A percentile compares a stretch with the other conserved stretches of the same genome.
phyloP scores from a whole-genome alignment of 768 basidiomycete genomes.

The Infundibulicybe gibba region DNA sequence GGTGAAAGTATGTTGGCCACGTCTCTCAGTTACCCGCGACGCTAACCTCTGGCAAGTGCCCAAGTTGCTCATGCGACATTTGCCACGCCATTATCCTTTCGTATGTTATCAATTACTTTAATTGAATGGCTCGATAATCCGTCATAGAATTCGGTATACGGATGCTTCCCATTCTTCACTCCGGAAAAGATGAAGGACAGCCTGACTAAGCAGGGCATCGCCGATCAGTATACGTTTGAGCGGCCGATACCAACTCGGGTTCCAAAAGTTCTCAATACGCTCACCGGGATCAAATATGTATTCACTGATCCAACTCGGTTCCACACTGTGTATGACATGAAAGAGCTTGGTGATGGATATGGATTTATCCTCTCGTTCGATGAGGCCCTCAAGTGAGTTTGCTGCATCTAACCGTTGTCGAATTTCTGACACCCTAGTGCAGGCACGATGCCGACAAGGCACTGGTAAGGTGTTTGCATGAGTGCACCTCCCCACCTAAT shows the following conservation, averaged over 20 bases:
- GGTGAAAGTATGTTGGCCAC: constrained; percentile 25
- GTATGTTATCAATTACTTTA: constrained; percentile 10
- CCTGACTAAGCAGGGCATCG: constrained; percentile 33
- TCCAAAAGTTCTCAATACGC: constrained; percentile 23
- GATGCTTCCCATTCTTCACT: constrained; percentile 65
- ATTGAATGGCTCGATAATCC: constrained; percentile 12
- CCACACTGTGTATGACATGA: constrained; percentile 25
- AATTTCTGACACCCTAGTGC: background rate
- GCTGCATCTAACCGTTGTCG: background rate
- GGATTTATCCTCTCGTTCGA: constrained; percentile 35
- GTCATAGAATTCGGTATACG: constrained; percentile 49
- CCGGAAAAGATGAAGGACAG: constrained; percentile 36
- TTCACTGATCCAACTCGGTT: constrained; percentile 27
- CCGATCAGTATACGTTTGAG: constrained; percentile 32
- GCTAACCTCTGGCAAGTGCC: constrained; percentile 23
- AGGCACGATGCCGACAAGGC: constrained; percentile 25
- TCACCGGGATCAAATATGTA: constrained; percentile 25
- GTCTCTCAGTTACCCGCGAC: background rate
- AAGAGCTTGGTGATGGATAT: constrained; percentile 22
- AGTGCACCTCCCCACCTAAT: background rate
- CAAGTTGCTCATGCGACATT: constrained; percentile 38
- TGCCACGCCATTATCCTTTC: constrained; percentile 37
- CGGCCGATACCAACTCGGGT: constrained; percentile 25
- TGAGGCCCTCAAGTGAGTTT: constrained; percentile 23
- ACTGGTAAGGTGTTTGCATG: background rate